Conservation (phyloP, 345 rosid genomes). For the Draba incana region DNA sequence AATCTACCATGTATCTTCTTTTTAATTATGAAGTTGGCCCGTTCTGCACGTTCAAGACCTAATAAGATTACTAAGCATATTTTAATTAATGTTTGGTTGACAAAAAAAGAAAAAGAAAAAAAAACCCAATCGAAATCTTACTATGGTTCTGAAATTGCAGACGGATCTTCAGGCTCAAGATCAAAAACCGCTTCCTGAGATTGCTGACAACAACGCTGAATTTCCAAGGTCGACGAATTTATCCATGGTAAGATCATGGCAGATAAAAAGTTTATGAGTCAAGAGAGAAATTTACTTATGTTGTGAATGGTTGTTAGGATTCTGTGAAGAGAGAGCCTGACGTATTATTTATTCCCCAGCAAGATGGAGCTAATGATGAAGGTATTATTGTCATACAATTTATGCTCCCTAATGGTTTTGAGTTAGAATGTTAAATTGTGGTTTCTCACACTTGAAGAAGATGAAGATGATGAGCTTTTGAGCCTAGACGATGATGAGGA, state of each 20-base stretch:
- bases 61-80: too few relatives aligned
- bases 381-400: neutral
- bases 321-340: constrained; percentile 10
- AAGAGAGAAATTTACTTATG: neutral
- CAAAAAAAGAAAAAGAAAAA: neutral
- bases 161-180: constrained; percentile 4
- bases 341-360: constrained; percentile 14
- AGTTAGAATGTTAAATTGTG: neutral
- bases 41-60: too few relatives aligned
- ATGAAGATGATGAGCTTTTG: constrained; percentile 27
- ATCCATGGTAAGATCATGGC: neutral
- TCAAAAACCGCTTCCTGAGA: neutral
- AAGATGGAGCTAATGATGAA: constrained; percentile 12
- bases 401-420: neutral
- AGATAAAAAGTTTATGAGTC: neutral
- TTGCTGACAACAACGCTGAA: neutral
- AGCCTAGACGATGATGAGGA: constrained; percentile 30
- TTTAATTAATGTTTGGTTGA: too few relatives aligned
- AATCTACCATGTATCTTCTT: neutral
- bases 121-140: neutral
- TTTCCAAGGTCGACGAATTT: neutral
- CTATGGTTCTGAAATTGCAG: neutral
- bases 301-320: neutral
- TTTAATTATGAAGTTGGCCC: neutral
- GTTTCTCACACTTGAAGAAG: constrained; percentile 13